phyloP scores from a whole-genome alignment of 371 early-diverging fungal genomes.

The Actinomortierella wolfii region DNA sequence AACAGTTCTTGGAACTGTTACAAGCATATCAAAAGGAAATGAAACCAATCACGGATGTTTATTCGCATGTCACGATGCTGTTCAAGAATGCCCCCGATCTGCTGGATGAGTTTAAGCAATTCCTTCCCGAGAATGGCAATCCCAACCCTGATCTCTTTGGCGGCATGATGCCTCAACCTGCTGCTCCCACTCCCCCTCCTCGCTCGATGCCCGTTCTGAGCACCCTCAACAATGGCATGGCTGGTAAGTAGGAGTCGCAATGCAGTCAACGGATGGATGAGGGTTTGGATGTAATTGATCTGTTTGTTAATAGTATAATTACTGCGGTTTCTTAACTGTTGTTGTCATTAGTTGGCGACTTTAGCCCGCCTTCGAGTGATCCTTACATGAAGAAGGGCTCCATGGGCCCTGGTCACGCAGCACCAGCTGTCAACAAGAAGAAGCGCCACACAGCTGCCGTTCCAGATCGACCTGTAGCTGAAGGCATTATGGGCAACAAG shows the following conservation, averaged over 20 bases:
- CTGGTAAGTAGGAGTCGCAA: no score
- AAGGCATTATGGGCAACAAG: constrained; percentile 33
- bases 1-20: constrained; percentile 93
- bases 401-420: constrained; percentile 8
- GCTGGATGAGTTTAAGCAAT: constrained; percentile 95
- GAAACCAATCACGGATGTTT: constrained; percentile 91
- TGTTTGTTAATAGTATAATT: no score
- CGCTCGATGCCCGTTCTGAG: constrained; percentile 37
- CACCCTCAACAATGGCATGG: constrained; percentile 40
- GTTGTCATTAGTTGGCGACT: constrained; percentile 36
- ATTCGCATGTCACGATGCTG: constrained; percentile 83
- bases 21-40: constrained; percentile 92
- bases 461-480: constrained; percentile 31
- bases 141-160: constrained; percentile 41
- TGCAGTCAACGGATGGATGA: no score
- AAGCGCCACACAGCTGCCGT: constrained; percentile 25
- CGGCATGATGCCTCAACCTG: constrained; percentile 45
- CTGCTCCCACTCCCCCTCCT: constrained; percentile 34
- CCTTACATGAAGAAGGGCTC: constrained; percentile 32
- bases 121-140: constrained; percentile 80
- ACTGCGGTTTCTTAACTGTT: no score
- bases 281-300: no score
- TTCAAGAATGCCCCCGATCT: constrained; percentile 88
- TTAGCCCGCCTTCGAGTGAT: constrained; percentile 35
- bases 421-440: constrained; percentile 35